phyloP scores from a whole-genome alignment of 345 rosid genomes.

The Eucalyptus tenuipes region DNA sequence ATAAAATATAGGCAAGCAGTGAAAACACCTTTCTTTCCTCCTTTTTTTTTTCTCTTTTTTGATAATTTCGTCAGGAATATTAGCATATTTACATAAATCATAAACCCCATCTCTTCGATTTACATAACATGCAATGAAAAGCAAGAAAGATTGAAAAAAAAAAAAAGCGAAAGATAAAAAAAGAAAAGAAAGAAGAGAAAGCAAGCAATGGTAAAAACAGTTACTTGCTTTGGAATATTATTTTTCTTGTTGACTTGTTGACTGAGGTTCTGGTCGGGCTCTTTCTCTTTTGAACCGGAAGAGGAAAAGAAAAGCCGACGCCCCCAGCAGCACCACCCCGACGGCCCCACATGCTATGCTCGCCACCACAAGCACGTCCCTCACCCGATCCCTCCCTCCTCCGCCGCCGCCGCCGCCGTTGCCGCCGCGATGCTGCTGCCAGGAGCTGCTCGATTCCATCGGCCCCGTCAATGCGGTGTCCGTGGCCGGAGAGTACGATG shows the following conservation, averaged over 20 bases:
- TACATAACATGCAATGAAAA: neutral
- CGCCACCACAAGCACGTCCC: slow-evolving; percentile 53
- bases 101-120: neutral
- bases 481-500: neutral
- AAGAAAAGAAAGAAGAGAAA: neutral
- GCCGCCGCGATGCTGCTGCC: slow-evolving; percentile 15
- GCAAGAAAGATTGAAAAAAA: neutral
- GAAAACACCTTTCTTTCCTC: neutral
- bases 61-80: neutral
- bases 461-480: slow-evolving; percentile 29
- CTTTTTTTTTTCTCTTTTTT: neutral
- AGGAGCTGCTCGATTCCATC: slow-evolving; percentile 16
- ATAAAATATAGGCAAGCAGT: neutral
- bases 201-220: neutral
- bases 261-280: neutral
- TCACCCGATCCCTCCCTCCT: slow-evolving; percentile 22
- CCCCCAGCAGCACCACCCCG: slow-evolving; percentile 39
- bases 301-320: slow-evolving; percentile 29
- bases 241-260: neutral
- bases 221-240: neutral
- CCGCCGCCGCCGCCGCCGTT: neutral
- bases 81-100: neutral
- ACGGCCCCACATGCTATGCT: slow-evolving; percentile 52
- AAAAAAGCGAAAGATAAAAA: neutral
- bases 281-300: slow-evolving; percentile 3